These are phyloP conservation scores for Lophiostoma macrostomum DNA, from an alignment of 495 filamentous ascomycete species.

Conservation along the genomic window DNA sequence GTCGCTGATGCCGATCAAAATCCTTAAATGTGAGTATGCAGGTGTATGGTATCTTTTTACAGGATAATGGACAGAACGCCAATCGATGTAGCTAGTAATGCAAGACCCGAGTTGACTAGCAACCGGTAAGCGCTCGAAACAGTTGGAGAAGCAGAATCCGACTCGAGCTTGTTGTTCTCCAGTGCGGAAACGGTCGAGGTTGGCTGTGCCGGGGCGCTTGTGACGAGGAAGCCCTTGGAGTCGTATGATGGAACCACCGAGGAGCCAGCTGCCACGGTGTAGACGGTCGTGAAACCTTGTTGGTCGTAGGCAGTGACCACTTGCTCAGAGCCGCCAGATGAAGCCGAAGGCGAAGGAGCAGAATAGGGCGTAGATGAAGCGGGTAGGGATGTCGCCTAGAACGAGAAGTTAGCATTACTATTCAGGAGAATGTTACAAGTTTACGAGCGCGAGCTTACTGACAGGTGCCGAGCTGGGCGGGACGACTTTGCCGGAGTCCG, in stretches of 20 bases:
- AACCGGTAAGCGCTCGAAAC: constrained; percentile 13
- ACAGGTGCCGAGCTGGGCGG: constrained; percentile 53
- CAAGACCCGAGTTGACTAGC: constrained; percentile 9
- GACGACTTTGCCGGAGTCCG: constrained; percentile 64
- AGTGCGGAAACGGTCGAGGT: constrained; percentile 18
- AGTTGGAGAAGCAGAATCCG: constrained; percentile 15
- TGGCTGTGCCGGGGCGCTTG: constrained; percentile 19
- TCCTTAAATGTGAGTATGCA: no score
- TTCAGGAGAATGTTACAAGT: no score
- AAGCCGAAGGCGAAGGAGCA: constrained; percentile 39
- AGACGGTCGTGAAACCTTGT: constrained; percentile 46
- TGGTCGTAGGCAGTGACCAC: constrained; percentile 43
- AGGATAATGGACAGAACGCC: constrained; percentile 20
- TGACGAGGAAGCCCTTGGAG: constrained; percentile 45
- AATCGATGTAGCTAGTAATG: constrained; percentile 26
- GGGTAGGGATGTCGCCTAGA: constrained; percentile 47
- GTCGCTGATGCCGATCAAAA: no score
- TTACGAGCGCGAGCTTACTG: constrained; percentile 47
- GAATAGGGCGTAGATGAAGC: constrained; percentile 49
- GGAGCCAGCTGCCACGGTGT: constrained; percentile 38
- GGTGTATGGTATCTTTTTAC: constrained; percentile 22
- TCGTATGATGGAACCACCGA: constrained; percentile 40
- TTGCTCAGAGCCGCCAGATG: constrained; percentile 46
- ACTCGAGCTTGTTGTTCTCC: constrained; percentile 24
- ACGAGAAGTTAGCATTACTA: constrained; percentile 40